These are phyloP conservation scores for Berberis thunbergii DNA, from an alignment of 164 flowering plant genomes.

Conservation along the genomic window DNA sequence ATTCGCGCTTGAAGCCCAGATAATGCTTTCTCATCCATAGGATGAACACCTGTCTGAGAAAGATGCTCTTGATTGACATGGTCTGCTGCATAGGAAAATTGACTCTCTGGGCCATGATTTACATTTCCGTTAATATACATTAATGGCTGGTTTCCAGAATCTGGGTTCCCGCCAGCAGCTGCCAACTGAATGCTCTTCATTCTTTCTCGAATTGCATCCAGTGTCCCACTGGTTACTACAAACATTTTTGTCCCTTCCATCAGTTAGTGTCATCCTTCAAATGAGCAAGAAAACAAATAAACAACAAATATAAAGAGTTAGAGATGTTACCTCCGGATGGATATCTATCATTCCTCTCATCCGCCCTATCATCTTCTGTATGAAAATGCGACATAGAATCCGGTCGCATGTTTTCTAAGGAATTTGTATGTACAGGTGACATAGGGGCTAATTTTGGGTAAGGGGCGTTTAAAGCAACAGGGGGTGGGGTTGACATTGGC, in stretches of 20 bases:
- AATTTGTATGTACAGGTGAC: conserved; percentile 68
- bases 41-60: conserved; percentile 49
- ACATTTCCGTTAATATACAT: conserved; percentile 42
- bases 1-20: conserved; percentile 97
- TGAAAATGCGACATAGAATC: conserved; percentile 63
- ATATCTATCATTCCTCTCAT: conserved; percentile 56
- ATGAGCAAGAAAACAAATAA: not conserved
- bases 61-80: conserved; percentile 28
- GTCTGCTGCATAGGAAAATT: conserved; percentile 27
- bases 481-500: conserved; percentile 93
- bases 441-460: conserved; percentile 77
- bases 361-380: conserved; percentile 43
- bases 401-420: conserved; percentile 30
- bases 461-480: conserved; percentile 46
- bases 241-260: not conserved
- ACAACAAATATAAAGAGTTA: not conserved
- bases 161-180: conserved; percentile 57
- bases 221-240: conserved; percentile 70
- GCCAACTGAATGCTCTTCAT: conserved; percentile 94
- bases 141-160: conserved; percentile 37
- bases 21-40: conserved; percentile 91
- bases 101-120: conserved; percentile 24
- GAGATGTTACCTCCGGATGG: conserved; percentile 47
- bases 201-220: conserved; percentile 92
- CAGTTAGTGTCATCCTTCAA: not conserved